A percentile compares a stretch with the other conserved stretches of the same genome.
phyloP scores from a whole-genome alignment of 495 filamentous ascomycete species.

The Podospora pseudopauciseta region DNA sequence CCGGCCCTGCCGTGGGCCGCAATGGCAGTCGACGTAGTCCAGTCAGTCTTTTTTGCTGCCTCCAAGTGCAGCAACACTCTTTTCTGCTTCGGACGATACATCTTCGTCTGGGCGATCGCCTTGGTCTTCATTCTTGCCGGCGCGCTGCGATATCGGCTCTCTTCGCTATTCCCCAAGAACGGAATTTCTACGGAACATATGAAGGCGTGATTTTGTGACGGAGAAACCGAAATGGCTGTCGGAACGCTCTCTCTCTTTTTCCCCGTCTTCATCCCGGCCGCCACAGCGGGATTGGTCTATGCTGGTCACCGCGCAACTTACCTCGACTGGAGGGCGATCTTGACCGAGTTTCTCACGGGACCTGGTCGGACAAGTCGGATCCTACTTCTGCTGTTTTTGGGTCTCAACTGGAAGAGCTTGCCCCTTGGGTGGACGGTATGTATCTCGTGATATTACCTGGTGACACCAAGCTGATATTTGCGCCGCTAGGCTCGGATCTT shows the following conservation, averaged over 20 bases:
- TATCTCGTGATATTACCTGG: neutral
- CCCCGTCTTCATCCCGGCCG: conserved; percentile 36
- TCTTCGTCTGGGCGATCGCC: conserved; percentile 42
- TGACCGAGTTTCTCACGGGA: conserved; percentile 46
- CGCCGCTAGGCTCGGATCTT: conserved; percentile 59
- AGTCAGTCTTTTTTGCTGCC: neutral
- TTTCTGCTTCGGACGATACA: conserved; percentile 37
- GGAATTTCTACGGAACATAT: neutral
- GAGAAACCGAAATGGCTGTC: conserved; percentile 39
- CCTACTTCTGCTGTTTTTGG: conserved; percentile 49
- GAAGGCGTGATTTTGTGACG: neutral
- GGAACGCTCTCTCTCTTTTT: conserved; percentile 35
- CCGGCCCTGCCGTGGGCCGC: conserved; percentile 17
- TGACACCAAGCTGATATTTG: neutral
- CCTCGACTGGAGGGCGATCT: conserved; percentile 32
- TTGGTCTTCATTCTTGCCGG: conserved; percentile 31
- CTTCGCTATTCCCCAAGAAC: conserved; percentile 1
- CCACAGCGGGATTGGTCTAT: conserved; percentile 37
- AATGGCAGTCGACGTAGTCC: neutral
- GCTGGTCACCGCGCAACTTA: conserved; percentile 37
- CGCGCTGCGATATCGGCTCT: conserved; percentile 25
- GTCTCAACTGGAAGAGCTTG: conserved; percentile 67
- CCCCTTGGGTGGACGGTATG: conserved; percentile 72
- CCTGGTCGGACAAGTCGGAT: conserved; percentile 48
- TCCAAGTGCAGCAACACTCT: conserved; percentile 37